A percentile compares a stretch with the other conserved stretches of the same genome.
phyloP scores from a whole-genome alignment of 805 yeast genomes.

The Teunomyces funiuensis region DNA sequence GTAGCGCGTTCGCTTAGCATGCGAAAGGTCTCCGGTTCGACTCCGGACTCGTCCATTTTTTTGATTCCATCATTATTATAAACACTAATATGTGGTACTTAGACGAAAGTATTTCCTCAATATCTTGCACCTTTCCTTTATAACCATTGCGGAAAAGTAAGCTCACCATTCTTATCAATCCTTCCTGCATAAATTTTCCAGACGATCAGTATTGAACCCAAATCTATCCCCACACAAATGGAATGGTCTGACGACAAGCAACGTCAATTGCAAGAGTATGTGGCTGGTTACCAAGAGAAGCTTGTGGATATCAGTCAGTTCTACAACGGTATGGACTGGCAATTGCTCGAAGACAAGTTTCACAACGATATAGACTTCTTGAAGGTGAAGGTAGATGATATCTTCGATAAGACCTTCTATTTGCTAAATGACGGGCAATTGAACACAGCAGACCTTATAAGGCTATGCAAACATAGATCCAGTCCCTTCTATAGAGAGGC shows the following conservation, averaged over 20 bases:
- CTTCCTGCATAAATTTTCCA: background rate
- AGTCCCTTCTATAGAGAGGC: background rate
- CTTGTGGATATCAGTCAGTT: constrained; percentile 13
- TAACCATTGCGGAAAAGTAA: too few species aligned
- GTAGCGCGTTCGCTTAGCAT: constrained; percentile 52
- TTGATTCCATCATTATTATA: constrained; percentile 9
- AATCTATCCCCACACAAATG: constrained; percentile 5
- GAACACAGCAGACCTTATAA: background rate
- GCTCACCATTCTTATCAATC: too few species aligned
- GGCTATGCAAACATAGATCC: background rate
- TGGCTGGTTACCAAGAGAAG: constrained; percentile 10
- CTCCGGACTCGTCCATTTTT: constrained; percentile 41
- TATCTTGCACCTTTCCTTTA: too few species aligned
- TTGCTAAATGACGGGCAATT: background rate
- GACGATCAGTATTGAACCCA: too few species aligned
- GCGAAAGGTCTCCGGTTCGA: constrained; percentile 51
- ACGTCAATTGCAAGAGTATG: constrained; percentile 12
- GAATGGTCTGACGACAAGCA: constrained; percentile 20
- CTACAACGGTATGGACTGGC: constrained; percentile 21
- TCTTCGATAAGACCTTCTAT: constrained; percentile 15
- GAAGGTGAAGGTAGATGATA: constrained; percentile 21
- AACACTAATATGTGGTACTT: too few species aligned
- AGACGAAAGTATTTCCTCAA: too few species aligned
- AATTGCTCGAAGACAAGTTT: constrained; percentile 11
- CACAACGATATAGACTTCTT: constrained; percentile 17